These are phyloP conservation scores for Aethionema arabicum DNA, from an alignment of 345 rosid species.

Conservation along the genomic window DNA sequence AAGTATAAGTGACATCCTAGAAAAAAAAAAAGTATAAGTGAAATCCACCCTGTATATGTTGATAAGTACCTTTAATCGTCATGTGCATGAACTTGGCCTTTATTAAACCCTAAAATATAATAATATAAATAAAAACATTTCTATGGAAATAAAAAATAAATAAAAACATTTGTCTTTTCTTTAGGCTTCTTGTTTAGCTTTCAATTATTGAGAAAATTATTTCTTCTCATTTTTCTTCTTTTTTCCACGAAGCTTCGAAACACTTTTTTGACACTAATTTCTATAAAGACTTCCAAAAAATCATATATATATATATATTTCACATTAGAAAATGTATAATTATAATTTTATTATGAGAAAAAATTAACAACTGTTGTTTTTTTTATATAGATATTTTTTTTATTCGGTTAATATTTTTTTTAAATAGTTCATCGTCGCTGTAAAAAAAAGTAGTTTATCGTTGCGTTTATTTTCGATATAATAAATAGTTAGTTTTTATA, in stretches of 20 bases:
- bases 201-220: conserved; percentile 32
- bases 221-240: conserved; percentile 8
- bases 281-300: too few relatives aligned
- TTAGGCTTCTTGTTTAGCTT: conserved; percentile 1
- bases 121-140: not conserved
- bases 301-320: too few relatives aligned
- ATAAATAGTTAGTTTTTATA: too few relatives aligned
- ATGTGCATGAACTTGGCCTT: conserved; percentile 36
- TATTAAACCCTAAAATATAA: not conserved
- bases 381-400: too few relatives aligned
- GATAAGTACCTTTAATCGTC: conserved; percentile 28
- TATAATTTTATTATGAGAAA: too few relatives aligned
- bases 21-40: conserved; percentile 18
- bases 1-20: too few relatives aligned
- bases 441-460: too few relatives aligned
- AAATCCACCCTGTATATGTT: conserved; percentile 35
- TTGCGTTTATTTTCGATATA: too few relatives aligned
- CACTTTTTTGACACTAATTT: not conserved
- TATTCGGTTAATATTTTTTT: too few relatives aligned
- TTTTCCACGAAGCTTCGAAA: conserved; percentile 36
- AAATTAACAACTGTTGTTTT: too few relatives aligned
- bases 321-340: too few relatives aligned
- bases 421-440: too few relatives aligned
- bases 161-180: conserved; percentile 31
- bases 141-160: not conserved